phyloP scores from a whole-genome alignment of 2,329 filamentous ascomycete species.

The Alternaria ventricosa region DNA sequence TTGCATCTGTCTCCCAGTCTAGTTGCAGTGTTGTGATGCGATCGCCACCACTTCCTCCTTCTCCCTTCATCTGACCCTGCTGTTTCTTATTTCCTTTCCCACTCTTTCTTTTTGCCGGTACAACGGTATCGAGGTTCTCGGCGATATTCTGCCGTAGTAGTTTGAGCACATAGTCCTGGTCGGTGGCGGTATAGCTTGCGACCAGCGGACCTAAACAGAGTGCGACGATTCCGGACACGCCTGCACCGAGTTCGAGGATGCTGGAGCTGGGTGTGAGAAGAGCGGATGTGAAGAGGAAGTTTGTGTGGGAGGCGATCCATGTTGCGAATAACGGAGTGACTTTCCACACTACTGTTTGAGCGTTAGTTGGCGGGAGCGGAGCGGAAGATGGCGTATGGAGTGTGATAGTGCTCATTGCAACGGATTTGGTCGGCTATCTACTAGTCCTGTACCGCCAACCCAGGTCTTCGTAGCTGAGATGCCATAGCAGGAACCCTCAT shows the following conservation, averaged over 20 bases:
- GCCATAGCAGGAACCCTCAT: slow-evolving; percentile 13
- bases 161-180: slow-evolving; percentile 84
- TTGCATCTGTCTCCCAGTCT: slow-evolving; percentile 78
- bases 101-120: slow-evolving; percentile 14
- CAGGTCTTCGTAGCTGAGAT: neutral
- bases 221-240: slow-evolving; percentile 81
- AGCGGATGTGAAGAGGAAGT: slow-evolving; percentile 65
- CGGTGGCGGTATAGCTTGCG: slow-evolving; percentile 76
- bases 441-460: neutral
- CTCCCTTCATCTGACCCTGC: neutral
- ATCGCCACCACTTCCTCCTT: neutral
- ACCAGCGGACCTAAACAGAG: slow-evolving; percentile 70
- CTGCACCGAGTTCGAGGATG: slow-evolving; percentile 85
- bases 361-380: neutral
- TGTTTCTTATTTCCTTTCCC: slow-evolving; percentile 34
- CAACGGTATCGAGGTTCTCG: slow-evolving; percentile 58
- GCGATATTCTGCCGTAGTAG: slow-evolving; percentile 78
- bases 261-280: slow-evolving; percentile 63
- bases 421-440: slow-evolving; percentile 1
- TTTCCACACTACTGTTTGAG: slow-evolving; percentile 78
- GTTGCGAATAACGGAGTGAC: slow-evolving; percentile 82
- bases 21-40: slow-evolving; percentile 51
- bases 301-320: slow-evolving; percentile 73
- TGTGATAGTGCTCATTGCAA: neutral
- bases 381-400: neutral